Percentiles rank a stretch among this genome's conserved stretches.
Conservation (phyloP, 73 alveolate genomes). For the Uronychia binucleata region DNA sequence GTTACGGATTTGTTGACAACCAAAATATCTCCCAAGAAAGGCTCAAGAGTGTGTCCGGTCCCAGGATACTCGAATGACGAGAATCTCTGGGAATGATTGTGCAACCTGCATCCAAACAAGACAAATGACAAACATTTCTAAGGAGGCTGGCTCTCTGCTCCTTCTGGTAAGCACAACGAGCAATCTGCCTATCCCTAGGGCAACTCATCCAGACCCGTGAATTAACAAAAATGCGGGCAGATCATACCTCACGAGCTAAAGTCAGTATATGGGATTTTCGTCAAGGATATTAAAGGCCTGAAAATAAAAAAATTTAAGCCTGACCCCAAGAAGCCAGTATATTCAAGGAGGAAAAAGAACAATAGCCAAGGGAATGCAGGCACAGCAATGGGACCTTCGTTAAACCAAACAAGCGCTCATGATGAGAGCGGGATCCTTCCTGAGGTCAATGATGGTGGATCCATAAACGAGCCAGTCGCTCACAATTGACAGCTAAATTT, state of each 20-base stretch:
- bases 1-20: neutral
- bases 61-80: slow-evolving; percentile 29
- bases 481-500: too few relatives aligned
- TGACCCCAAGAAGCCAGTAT: neutral
- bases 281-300: neutral
- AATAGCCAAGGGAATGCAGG: too few relatives aligned
- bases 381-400: too few relatives aligned
- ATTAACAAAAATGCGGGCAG: too few relatives aligned
- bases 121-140: neutral
- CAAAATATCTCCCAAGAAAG: neutral
- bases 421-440: too few relatives aligned
- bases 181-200: too few relatives aligned
- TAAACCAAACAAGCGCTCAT: too few relatives aligned
- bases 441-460: too few relatives aligned
- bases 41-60: neutral
- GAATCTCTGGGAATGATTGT: slow-evolving; percentile 9
- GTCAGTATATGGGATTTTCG: neutral
- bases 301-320: neutral
- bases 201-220: too few relatives aligned
- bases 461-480: too few relatives aligned
- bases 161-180: too few relatives aligned
- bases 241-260: neutral
- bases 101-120: neutral
- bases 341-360: neutral
- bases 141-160: neutral